Evolutionary conservation across 768 basidiomycete species (phyloP), one percentile per base, ranked within the genome.

Genomic region (Amanita inopinata): DNA sequence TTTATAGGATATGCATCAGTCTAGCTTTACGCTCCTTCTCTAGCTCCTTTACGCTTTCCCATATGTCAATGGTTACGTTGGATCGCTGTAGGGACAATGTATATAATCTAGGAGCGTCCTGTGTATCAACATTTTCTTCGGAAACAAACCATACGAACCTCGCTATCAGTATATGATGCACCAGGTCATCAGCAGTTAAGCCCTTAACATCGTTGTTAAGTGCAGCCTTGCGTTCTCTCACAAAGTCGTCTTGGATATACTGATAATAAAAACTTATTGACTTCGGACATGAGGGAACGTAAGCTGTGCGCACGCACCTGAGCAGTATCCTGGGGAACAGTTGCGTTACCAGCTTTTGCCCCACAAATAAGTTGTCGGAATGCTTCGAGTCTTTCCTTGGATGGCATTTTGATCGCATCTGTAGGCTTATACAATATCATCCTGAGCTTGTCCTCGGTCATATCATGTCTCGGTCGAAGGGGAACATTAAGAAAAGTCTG

Each of bases 231-330:
- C 71, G 53, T 50, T 70, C 66, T 9, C 58, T 56, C 4, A 74
- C 82, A 53, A 89, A 90, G 43, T 87, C 83, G 4, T 80, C 70
- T 66, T 87, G 81, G 25, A 90, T 81, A 50, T 79, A 65, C 86
- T 89, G 5, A 46, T 19, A 43, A 33, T 17, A 31, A 25, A 38
- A 11, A 40, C 27, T 32, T 41, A 22, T 22, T 10, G 24, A 15
- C 19, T 11, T 24, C 19, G 4, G 15, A 14, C 24, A 25, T 27
- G 27, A n/a, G 25, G n/a, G 22, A 23, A 30, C 9, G 17, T n/a
- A 3, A 14, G n/a, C 6, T n/a, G 14, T 3, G 35, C 22, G 19
- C 11, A 49, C 58, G 25, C 48, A 83, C 86, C 65, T 79, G 67
- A n/a, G 79, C 80, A 3, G 75, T 67, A 9, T 61, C 56, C 24